A percentile compares a stretch with the other conserved stretches of the same genome.
Evolutionary conservation across 1,284 basidiomycete genomes (phyloP).

Genomic region (Fomitopsis betulina): DNA sequence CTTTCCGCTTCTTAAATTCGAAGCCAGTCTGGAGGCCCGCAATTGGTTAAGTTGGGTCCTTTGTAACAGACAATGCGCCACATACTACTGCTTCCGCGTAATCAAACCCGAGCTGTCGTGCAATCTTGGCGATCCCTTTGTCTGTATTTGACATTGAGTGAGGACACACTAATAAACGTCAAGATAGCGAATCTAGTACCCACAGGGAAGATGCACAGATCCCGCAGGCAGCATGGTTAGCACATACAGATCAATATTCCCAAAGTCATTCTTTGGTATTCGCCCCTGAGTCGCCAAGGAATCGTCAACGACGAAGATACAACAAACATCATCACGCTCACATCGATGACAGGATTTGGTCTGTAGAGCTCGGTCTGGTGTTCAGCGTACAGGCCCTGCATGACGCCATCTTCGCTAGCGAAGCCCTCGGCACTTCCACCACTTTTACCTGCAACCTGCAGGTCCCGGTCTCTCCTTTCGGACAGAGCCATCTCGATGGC

Average conservation of each 20-base stretch:
- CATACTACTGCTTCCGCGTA: conserved; percentile 90
- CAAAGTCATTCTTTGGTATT: conserved; percentile 94
- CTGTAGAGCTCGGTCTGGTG: conserved; percentile 83
- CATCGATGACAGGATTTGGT: conserved; percentile 80
- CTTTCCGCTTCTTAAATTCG: conserved; percentile 90
- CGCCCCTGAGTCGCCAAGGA: conserved; percentile 56
- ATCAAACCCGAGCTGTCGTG: conserved; percentile 82
- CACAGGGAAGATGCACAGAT: conserved; percentile 85
- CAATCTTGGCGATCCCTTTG: conserved; percentile 87
- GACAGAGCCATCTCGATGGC: conserved; percentile 74
- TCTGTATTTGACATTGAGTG: conserved; percentile 38
- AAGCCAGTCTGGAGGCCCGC: conserved; percentile 68
- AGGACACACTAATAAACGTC: neutral
- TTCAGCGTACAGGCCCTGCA: conserved; percentile 86
- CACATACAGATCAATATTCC: conserved; percentile 95
- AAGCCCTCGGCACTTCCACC: conserved; percentile 27
- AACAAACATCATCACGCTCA: conserved; percentile 33
- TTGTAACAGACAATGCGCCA: conserved; percentile 14
- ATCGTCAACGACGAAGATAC: conserved; percentile 8
- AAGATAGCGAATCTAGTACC: conserved; percentile 26
- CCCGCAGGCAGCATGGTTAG: conserved; percentile 93
- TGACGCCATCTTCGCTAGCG: conserved; percentile 51
- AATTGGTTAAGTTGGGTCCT: neutral
- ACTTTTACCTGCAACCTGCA: conserved; percentile 29
- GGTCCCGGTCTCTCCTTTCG: conserved; percentile 30